phyloP scores from a whole-genome alignment of 2,329 filamentous ascomycete genomes.

The Aspergillus floridensis region DNA sequence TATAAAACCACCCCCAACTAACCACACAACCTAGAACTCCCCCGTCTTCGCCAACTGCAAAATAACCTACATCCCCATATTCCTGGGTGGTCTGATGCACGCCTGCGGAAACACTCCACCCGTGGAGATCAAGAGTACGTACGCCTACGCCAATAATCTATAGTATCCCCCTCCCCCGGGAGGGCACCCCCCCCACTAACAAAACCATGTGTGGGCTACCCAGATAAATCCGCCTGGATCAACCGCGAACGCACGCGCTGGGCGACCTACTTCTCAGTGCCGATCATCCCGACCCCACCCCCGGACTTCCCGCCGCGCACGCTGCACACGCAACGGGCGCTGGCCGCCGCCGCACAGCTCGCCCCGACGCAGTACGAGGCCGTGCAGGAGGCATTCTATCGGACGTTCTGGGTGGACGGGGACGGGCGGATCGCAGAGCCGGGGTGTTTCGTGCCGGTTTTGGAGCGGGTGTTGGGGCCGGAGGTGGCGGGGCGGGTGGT shows the following conservation, averaged over 20 bases:
- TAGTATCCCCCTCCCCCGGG: conserved; percentile 1
- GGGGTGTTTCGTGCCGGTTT: conserved; percentile 44
- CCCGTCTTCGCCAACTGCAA: conserved; percentile 55
- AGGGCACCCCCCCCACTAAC: neutral
- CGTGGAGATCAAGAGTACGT: conserved; percentile 54
- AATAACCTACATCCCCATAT: conserved; percentile 57
- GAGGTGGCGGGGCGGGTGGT: conserved; percentile 43
- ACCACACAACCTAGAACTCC: conserved; percentile 47
- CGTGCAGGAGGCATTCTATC: conserved; percentile 49
- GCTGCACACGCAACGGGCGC: conserved; percentile 50
- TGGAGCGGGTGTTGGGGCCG: conserved; percentile 49
- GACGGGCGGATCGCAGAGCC: conserved; percentile 44
- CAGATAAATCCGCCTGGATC: conserved; percentile 62
- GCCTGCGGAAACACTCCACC: conserved; percentile 54
- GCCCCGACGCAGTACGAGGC: conserved; percentile 42
- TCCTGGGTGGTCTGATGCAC: conserved; percentile 61
- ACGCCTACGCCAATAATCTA: too few species aligned
- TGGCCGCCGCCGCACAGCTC: conserved; percentile 49
- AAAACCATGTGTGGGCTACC: neutral
- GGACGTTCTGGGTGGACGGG: conserved; percentile 53
- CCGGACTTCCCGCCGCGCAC: conserved; percentile 55
- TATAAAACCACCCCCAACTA: neutral
- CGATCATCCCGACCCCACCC: conserved; percentile 47
- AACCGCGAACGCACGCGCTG: conserved; percentile 53
- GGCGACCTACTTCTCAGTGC: conserved; percentile 54